Evolutionary conservation across 495 filamentous ascomycete species (phyloP), one percentile per base, ranked within the genome.

Genomic region (Tuber umbilicatum): DNA sequence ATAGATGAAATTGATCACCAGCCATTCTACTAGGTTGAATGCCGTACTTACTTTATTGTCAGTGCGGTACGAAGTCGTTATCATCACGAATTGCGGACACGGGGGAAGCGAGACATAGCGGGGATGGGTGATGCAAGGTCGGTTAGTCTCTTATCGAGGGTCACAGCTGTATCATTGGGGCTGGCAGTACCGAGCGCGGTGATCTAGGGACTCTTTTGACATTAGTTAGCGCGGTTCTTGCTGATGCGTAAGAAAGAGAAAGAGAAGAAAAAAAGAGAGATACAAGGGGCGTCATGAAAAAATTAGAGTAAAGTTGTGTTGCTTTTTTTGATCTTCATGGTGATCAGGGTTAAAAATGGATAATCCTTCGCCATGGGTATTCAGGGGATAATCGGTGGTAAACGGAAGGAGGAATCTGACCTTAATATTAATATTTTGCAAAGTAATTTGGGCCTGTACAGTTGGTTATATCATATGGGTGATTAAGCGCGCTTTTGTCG

Each of bases 291-390:
- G 83, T 89, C 87, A 89, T 86, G 83, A 88, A 89, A 88, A 89
- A 89, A 88, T 89, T 89, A 88, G 87, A 88, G 86, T 88, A 86
- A 85, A 87, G 85, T 83, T 85, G 83, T 75, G 78, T 80, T 64
- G 55, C 55, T 17, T 64, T 64, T 85, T 88, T 86, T 86, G 74
- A 81, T 87, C 85, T 82, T 86, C 86, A 86, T 83, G 71, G 83
- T 81, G 80, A 83, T 88, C 83, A 81, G 87, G 83, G 87, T 89
- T 88, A 89, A 89, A 89, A 88, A 86, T 81, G 77, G 85, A 86
- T 83, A 86, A 87, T 85, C 87, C 82, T 86, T 79, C 81, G 80
- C 79, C 76, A 77, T 71, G 38, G 23, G 43, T 68, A 71, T 68
- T 21, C 55, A 41, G 47, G 27, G 60, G 43, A 60, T 39, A 21